Evolutionary conservation across 352 stramenopile species (phyloP).

Genomic region (Peronospora farinosa): DNA sequence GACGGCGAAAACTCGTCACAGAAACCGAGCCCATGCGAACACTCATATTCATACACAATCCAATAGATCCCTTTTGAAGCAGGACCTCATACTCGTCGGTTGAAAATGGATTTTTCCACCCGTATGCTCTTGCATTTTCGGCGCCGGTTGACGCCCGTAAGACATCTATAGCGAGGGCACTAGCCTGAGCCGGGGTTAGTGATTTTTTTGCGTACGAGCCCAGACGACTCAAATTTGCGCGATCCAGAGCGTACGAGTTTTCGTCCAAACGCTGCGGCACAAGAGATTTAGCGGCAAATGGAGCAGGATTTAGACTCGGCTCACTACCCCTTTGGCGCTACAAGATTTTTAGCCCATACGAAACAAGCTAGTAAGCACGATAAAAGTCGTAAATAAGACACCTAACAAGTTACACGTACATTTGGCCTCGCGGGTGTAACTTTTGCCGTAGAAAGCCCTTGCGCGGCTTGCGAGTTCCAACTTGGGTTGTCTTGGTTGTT

Average conservation of each 20-base stretch:
- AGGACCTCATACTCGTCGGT: conserved; percentile 79
- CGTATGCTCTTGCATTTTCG: conserved; percentile 43
- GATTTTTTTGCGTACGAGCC: conserved; percentile 59
- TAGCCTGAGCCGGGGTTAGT: conserved; percentile 48
- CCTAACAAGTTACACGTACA: conserved; percentile 15
- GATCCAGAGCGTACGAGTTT: conserved; percentile 46
- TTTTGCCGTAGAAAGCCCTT: conserved; percentile 9
- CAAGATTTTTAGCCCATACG: not conserved
- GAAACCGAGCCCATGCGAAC: conserved; percentile 72
- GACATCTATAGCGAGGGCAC: conserved; percentile 63
- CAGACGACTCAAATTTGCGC: conserved; percentile 39
- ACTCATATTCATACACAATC: conserved; percentile 89
- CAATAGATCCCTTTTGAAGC: conserved; percentile 82
- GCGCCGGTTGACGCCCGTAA: conserved; percentile 43
- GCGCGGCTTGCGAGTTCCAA: conserved; percentile 25
- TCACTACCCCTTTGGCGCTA: conserved; percentile 30
- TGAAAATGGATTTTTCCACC: conserved; percentile 62
- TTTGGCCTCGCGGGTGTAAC: conserved; percentile 13
- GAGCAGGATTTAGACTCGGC: conserved; percentile 41
- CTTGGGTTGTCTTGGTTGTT: conserved; percentile 23
- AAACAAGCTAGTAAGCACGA: conserved; percentile 3
- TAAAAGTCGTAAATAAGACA: not conserved
- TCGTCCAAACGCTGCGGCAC: conserved; percentile 60
- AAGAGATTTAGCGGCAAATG: conserved; percentile 55
- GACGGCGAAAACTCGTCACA: conserved; percentile 78